Percentiles rank a stretch among this genome's conserved stretches.
Evolutionary conservation across 2,329 filamentous ascomycete species (phyloP).

Genomic region (Thelonectria blattea): DNA sequence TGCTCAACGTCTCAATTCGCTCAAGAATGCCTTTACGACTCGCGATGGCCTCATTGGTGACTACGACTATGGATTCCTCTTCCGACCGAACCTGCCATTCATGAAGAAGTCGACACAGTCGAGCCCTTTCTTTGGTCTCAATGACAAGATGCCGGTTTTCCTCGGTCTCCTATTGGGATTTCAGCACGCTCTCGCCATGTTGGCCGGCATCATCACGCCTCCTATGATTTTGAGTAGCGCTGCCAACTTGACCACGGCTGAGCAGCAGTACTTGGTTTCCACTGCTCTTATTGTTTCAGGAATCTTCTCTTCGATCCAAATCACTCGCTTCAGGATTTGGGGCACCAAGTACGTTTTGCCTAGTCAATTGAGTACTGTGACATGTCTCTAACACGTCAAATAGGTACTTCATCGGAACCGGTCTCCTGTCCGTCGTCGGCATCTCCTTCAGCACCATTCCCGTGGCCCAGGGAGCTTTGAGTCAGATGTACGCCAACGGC

Average conservation of each 20-base stretch:
- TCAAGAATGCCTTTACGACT: conserved; percentile 54
- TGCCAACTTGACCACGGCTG: conserved; percentile 64
- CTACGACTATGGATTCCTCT: conserved; percentile 91
- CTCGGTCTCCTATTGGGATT: conserved; percentile 77
- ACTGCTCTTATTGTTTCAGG: conserved; percentile 81
- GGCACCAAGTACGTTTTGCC: conserved; percentile 59
- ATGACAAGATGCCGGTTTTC: conserved; percentile 78
- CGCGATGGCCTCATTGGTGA: conserved; percentile 79
- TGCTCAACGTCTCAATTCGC: conserved; percentile 35
- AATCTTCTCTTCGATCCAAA: conserved; percentile 76
- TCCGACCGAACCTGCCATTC: conserved; percentile 83
- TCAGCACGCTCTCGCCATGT: conserved; percentile 80
- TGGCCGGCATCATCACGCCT: conserved; percentile 77
- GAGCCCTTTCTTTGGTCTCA: conserved; percentile 83
- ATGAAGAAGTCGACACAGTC: conserved; percentile 61
- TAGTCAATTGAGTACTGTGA: not conserved
- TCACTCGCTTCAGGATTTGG: conserved; percentile 76
- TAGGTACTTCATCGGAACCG: conserved; percentile 79
- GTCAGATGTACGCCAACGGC: conserved; percentile 79
- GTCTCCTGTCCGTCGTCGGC: conserved; percentile 81
- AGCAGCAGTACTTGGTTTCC: conserved; percentile 80
- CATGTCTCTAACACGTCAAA: conserved; percentile 6
- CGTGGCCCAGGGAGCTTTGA: conserved; percentile 67
- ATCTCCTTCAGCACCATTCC: conserved; percentile 45
- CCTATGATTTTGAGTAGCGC: conserved; percentile 73